A percentile compares a stretch with the other conserved stretches of the same genome.
These are phyloP conservation scores for Claviceps quebecensis DNA, from an alignment of 2,329 filamentous ascomycete species.

Conservation along the genomic window DNA sequence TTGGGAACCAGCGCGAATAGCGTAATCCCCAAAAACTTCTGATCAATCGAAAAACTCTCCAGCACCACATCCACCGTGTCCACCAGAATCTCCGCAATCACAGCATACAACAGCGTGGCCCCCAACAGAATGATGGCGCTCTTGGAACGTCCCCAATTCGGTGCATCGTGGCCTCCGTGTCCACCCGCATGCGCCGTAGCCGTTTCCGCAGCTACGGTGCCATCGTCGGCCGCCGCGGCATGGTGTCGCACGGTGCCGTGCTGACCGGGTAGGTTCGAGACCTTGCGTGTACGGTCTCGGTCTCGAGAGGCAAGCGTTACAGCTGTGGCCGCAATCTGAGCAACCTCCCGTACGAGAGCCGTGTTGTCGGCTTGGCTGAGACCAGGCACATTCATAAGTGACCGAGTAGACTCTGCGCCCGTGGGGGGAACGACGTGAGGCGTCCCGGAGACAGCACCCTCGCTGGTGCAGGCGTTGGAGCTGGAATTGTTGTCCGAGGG, in stretches of 20 bases:
- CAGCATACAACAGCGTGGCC: slow-evolving; percentile 84
- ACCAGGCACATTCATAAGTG: slow-evolving; percentile 45
- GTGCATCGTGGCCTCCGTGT: slow-evolving; percentile 83
- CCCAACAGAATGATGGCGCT: slow-evolving; percentile 78
- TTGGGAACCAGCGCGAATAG: slow-evolving; percentile 95
- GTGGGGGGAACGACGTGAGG: slow-evolving; percentile 70
- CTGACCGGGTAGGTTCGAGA: slow-evolving; percentile 18
- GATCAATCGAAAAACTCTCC: slow-evolving; percentile 78
- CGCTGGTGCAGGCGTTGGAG: slow-evolving; percentile 18
- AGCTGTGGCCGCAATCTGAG: slow-evolving; percentile 85
- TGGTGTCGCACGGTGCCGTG: slow-evolving; percentile 15
- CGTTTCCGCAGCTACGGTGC: slow-evolving; percentile 15
- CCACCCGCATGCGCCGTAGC: slow-evolving; percentile 21
- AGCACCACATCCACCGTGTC: slow-evolving; percentile 96
- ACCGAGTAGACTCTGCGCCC: slow-evolving; percentile 26
- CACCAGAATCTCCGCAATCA: slow-evolving; percentile 93
- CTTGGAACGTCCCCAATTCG: slow-evolving; percentile 91
- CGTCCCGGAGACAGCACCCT: slow-evolving; percentile 31
- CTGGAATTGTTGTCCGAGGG: slow-evolving; percentile 24
- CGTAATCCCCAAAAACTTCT: slow-evolving; percentile 95
- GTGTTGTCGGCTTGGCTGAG: slow-evolving; percentile 74
- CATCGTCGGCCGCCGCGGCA: slow-evolving; percentile 19
- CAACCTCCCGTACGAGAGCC: slow-evolving; percentile 69
- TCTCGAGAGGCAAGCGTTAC: slow-evolving; percentile 78
- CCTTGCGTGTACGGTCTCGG: slow-evolving; percentile 24